A percentile compares a stretch with the other conserved stretches of the same genome.
Evolutionary conservation across 768 basidiomycete genomes (phyloP).

Genomic region (Royoungia palumana): DNA sequence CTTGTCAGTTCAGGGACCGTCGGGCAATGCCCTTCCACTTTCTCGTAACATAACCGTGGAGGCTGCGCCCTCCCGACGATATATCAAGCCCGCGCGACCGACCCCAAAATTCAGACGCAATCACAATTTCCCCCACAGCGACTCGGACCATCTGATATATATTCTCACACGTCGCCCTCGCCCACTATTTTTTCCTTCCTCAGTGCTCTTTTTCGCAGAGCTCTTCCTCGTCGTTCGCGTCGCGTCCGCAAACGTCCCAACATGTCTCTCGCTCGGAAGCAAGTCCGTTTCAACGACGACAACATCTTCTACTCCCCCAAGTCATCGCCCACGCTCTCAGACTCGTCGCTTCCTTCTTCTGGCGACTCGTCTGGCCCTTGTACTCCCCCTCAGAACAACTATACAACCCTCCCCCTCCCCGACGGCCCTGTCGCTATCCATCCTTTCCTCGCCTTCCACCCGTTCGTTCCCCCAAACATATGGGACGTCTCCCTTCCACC

Average conservation of each 20-base stretch:
- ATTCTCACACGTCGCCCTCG: constrained; percentile 18
- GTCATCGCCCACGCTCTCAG: constrained; percentile 25
- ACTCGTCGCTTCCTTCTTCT: constrained; percentile 31
- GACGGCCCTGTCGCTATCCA: constrained; percentile 29
- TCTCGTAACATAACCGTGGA: constrained; percentile 8
- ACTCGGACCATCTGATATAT: constrained; percentile 7
- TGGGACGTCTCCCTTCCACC: constrained; percentile 23
- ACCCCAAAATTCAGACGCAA: neutral
- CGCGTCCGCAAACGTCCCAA: neutral
- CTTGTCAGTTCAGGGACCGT: constrained; percentile 8
- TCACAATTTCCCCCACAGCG: constrained; percentile 8
- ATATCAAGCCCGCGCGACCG: constrained; percentile 10
- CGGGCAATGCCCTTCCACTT: constrained; percentile 24
- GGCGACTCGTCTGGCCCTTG: constrained; percentile 27
- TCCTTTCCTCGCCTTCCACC: constrained; percentile 30
- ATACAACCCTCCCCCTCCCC: constrained; percentile 19
- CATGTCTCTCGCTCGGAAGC: constrained; percentile 24
- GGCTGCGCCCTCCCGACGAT: constrained; percentile 27
- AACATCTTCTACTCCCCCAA: constrained; percentile 33
- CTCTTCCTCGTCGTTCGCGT: constrained; percentile 8
- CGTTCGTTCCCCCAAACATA: constrained; percentile 17
- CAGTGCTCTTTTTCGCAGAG: constrained; percentile 14
- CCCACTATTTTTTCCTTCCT: constrained; percentile 6
- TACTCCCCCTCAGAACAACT: constrained; percentile 29
- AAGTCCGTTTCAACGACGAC: constrained; percentile 32